These are phyloP conservation scores for Leishmania martiniquensis DNA, from an alignment of 208 protist species.

Conservation along the genomic window DNA sequence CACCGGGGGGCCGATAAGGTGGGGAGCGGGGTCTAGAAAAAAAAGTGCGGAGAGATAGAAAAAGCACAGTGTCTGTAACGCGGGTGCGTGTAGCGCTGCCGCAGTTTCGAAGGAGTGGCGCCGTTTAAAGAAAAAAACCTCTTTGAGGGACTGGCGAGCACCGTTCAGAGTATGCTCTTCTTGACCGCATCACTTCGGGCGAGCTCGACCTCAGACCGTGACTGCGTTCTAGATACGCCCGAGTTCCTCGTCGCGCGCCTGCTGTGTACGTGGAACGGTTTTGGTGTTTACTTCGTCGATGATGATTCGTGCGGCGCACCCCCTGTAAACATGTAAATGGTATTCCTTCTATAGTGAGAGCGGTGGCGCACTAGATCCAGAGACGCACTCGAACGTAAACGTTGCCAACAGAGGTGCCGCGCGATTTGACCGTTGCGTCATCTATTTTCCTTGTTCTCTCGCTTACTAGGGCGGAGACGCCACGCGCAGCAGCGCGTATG, in stretches of 20 bases:
- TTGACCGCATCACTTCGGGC: neutral
- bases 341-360: neutral
- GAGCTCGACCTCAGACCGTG: neutral
- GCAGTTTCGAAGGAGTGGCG: no score
- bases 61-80: neutral
- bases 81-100: neutral
- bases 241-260: neutral
- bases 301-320: no score
- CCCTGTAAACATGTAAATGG: no score
- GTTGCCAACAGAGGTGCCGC: neutral
- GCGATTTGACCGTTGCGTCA: neutral
- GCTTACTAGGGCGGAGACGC: constrained; percentile 27
- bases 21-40: no score
- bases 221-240: neutral
- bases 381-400: neutral
- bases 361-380: neutral
- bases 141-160: no score
- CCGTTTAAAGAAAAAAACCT: neutral
- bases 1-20: no score
- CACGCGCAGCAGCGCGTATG: constrained; percentile 66
- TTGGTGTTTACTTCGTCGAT: no score
- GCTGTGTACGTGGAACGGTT: neutral
- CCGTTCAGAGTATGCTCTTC: no score
- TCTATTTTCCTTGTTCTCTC: neutral
- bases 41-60: neutral